Conservation (phyloP, 1,284 basidiomycete genomes). For the Rhizoctonia solani region DNA sequence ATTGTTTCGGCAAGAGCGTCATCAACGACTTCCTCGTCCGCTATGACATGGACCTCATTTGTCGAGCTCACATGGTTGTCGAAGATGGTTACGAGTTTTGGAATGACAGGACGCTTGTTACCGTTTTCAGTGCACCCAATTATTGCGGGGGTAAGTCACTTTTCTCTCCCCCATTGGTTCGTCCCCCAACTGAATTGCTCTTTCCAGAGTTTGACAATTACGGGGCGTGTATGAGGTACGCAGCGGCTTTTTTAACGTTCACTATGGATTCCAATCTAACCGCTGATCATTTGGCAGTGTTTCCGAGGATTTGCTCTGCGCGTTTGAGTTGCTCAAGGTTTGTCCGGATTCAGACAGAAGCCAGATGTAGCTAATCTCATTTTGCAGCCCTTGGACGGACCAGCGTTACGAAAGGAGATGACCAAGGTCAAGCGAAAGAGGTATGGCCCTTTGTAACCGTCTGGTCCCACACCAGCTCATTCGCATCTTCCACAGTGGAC, state of each 20-base stretch:
- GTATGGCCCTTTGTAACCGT: conserved; percentile 47
- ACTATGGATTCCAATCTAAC: conserved; percentile 28
- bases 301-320: conserved; percentile 95
- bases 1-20: conserved; percentile 97
- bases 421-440: conserved; percentile 98
- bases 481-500: not conserved
- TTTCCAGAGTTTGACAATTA: conserved; percentile 93
- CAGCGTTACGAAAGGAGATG: conserved; percentile 97
- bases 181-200: conserved; percentile 35
- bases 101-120: conserved; percentile 98
- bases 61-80: conserved; percentile 99
- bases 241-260: conserved; percentile 33
- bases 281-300: conserved; percentile 64
- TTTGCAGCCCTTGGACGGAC: conserved; percentile 78
- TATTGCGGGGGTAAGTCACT: conserved; percentile 86
- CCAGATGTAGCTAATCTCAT: not conserved
- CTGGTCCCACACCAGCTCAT: not conserved
- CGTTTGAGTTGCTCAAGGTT: conserved; percentile 91
- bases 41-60: conserved; percentile 99
- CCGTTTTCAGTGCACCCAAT: conserved; percentile 97
- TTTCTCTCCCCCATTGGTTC: conserved; percentile 8
- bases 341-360: not conserved
- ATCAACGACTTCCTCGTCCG: conserved; percentile 93
- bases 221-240: conserved; percentile 88
- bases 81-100: conserved; percentile 99